A percentile compares a stretch with the other conserved stretches of the same genome.
Evolutionary conservation across 495 filamentous ascomycete species (phyloP).

Genomic region (Rhizodiscina lignyota): DNA sequence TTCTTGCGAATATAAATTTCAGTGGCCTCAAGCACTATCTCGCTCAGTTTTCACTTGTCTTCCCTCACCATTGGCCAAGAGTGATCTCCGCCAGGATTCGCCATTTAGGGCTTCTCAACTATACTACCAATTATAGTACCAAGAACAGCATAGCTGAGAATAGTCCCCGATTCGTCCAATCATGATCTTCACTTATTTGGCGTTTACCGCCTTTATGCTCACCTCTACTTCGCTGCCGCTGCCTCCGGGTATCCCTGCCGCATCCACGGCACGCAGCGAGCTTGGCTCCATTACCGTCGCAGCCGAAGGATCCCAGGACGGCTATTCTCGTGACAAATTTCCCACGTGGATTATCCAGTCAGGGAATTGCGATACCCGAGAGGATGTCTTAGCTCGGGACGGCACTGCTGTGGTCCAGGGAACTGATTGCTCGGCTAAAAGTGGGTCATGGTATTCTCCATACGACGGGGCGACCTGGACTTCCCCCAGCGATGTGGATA

Average conservation of each 20-base stretch:
- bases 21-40: too few species aligned
- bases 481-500: constrained; percentile 45
- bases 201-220: too few species aligned
- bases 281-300: constrained; percentile 38
- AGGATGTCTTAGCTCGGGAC: constrained; percentile 53
- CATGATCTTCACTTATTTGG: too few species aligned
- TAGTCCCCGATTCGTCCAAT: too few species aligned
- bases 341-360: constrained; percentile 46
- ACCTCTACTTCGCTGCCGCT: constrained; percentile 16
- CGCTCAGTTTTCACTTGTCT: too few species aligned
- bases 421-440: constrained; percentile 35
- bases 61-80: too few species aligned
- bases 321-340: constrained; percentile 46
- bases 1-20: too few species aligned
- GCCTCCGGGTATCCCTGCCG: constrained; percentile 42
- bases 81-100: too few species aligned
- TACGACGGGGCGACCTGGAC: constrained; percentile 60
- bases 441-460: constrained; percentile 45
- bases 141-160: too few species aligned
- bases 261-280: constrained; percentile 31
- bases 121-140: too few species aligned
- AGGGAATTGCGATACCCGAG: constrained; percentile 25
- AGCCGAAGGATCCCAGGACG: constrained; percentile 31
- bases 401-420: constrained; percentile 35
- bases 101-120: too few species aligned